A percentile compares a stretch with the other conserved stretches of the same genome.
These are phyloP conservation scores for Karstenula rhodostoma DNA, from an alignment of 2,329 filamentous ascomycete genomes.

Conservation along the genomic window DNA sequence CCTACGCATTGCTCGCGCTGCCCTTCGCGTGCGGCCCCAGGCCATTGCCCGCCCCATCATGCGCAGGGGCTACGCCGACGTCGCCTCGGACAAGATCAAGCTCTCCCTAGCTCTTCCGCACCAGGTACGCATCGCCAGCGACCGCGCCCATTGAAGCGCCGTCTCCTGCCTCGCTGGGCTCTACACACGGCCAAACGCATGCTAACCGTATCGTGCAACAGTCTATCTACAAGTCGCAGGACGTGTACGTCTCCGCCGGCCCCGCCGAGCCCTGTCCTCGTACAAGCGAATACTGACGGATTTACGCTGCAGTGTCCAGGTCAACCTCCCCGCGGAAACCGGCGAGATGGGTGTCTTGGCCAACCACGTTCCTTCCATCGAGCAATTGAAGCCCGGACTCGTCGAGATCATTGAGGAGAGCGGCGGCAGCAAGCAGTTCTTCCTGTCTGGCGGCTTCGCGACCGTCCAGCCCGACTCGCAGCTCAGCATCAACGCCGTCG, in stretches of 20 bases:
- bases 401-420: conserved; percentile 95
- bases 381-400: conserved; percentile 97
- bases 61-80: conserved; percentile 83
- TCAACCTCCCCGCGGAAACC: conserved; percentile 97
- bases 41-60: conserved; percentile 78
- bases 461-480: conserved; percentile 93
- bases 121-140: conserved; percentile 74
- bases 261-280: conserved; percentile 33
- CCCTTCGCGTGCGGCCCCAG: conserved; percentile 80
- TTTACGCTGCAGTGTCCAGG: conserved; percentile 75
- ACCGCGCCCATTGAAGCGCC: conserved; percentile 5
- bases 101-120: conserved; percentile 97
- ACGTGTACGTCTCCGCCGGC: conserved; percentile 67
- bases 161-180: neutral
- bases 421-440: conserved; percentile 93
- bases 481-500: conserved; percentile 97
- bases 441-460: conserved; percentile 97
- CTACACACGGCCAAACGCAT: conserved; percentile 1
- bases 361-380: conserved; percentile 98
- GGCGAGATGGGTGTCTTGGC: conserved; percentile 99
- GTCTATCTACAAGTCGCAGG: conserved; percentile 74
- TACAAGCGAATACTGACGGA: conserved; percentile 41
- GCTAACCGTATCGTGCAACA: conserved; percentile 49
- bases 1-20: conserved; percentile 88
- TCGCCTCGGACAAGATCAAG: conserved; percentile 76